Evolutionary conservation across 805 yeast species (phyloP), one percentile per base, ranked within the genome.

Genomic region (Wickerhamiella hasegawae): DNA sequence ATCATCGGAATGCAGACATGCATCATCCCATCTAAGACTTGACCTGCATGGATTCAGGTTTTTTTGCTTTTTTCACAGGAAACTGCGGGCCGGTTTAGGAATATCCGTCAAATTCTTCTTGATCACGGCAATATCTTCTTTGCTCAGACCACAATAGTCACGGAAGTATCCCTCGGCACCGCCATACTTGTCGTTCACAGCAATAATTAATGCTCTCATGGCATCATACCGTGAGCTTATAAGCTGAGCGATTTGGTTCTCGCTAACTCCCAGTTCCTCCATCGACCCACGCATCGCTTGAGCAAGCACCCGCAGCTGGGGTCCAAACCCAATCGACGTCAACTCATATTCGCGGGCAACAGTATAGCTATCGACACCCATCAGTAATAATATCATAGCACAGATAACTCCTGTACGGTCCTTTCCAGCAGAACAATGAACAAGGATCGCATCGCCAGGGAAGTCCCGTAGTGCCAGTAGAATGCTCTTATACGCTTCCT

Each of bases 341-440:
- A 82, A 57, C 50, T 77, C 90, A 48, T 80, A 83, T 48, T 82
- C 94, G 43, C 73, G 66, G 1, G 82, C 72, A 26, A 81, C 63
- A 1, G 72, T 69, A 43, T 70, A 69, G 10, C 64, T 61, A 40
- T 76, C 82, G 3, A 81, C 80, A 0, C 80, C 85, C 4, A 69
- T 57, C 6, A 79, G 51, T 15, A 71, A 56, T 31, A 81, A 59
- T 4, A 81, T 59, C 40, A 82, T 52, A 73, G 82, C 78, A 2
- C 75, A 68, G 43, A 78, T 51, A 11, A 80, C 63, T 0, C 93
- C 94, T 0, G 94, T 81, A 30, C 93, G 66, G 51, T 82, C 94
- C 52, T 81, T 82, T 2, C 94, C 94, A 1, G 87, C 87, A 3
- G 85, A 71, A 55, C 93, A 82, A 50, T 80, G 87, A 53, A 74